Conservation (phyloP, 371 early-diverging fungal genomes). For the Umbelopsis sp. region DNA sequence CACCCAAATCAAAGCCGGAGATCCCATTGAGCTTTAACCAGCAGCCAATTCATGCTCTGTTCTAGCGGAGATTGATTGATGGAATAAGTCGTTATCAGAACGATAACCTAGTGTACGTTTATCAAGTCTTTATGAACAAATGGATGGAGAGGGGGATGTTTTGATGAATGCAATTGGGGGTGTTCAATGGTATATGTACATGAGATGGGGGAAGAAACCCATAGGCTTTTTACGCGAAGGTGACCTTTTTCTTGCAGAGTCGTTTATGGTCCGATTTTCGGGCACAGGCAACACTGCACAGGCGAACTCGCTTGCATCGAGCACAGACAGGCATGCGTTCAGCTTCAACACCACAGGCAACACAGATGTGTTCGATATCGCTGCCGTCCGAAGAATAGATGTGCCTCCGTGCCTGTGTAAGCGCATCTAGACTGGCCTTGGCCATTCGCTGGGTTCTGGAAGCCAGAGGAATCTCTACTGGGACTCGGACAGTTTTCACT, state of each 20-base stretch:
- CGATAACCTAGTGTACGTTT: too few species aligned
- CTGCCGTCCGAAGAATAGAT: conserved; percentile 6
- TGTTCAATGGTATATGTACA: too few species aligned
- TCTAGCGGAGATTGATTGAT: too few species aligned
- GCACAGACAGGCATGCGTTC: conserved; percentile 52
- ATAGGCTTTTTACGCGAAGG: neutral
- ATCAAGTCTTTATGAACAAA: too few species aligned
- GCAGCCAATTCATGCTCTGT: too few species aligned
- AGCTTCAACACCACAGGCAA: conserved; percentile 42
- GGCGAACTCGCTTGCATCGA: conserved; percentile 29
- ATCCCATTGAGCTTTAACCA: too few species aligned
- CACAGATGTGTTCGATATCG: conserved; percentile 8
- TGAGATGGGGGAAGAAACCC: too few species aligned
- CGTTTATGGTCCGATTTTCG: neutral
- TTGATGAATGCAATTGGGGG: too few species aligned
- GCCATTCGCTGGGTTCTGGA: neutral
- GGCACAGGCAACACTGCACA: neutral
- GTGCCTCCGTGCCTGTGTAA: neutral
- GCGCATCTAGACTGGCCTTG: neutral
- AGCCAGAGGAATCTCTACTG: neutral
- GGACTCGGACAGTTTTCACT: neutral
- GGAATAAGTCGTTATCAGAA: too few species aligned
- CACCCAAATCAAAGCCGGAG: too few species aligned
- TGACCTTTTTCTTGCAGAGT: conserved; percentile 3
- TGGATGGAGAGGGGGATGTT: too few species aligned